Base-by-base conservation (phyloP, 2,329 filamentous ascomycete genomes). In the Fusarium falciforme region DNA sequence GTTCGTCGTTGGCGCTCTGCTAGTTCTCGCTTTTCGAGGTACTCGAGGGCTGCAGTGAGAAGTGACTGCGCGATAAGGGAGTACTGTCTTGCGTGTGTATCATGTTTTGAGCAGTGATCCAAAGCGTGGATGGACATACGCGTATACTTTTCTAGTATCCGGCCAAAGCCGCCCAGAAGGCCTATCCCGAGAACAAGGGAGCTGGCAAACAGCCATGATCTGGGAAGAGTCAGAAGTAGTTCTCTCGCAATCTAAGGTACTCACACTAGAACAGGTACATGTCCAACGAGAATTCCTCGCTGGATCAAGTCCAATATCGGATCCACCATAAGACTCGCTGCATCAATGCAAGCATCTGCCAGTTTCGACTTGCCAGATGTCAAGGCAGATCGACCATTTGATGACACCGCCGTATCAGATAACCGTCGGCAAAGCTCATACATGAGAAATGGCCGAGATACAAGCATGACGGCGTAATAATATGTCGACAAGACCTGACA, bases 401-500 rank as follows among this genome's bases (percentile, higher is more conserved):
- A 54, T 6, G 73, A 36, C 0, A 75, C 64, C 0, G 79, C 70
- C 5, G 73, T 79, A 11, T 86, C 85, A 0, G 83, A 82, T 5
- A 89, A 71, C 0, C 87, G 81, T 31, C 83, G 83, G 60, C 84
- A 86, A 4, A 89, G 80, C 76, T 89, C 87, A 58, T 88, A 88
- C 87, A 89, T 89, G 8, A 89, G 81, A 60, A 89, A 89, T 0
- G 88, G 88, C 1, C 88, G 81, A 0, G 88, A 87, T 0, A 89
- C 87, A 4, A 89, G 82, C 82, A 89, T 89, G n/a, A 89, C 88
- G 1, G 87, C 86, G 67, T 89, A 89, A 76, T 89, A 89, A 64
- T 89, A 89, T 2, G 87, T 86, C 1, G 85, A 83, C 9, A 89
- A 76, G 0, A 88, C 84, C 76, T 88, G 87, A 31, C 86, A 88